Conservation (phyloP, 441 rosid genomes). For the Lepidium campestre region DNA sequence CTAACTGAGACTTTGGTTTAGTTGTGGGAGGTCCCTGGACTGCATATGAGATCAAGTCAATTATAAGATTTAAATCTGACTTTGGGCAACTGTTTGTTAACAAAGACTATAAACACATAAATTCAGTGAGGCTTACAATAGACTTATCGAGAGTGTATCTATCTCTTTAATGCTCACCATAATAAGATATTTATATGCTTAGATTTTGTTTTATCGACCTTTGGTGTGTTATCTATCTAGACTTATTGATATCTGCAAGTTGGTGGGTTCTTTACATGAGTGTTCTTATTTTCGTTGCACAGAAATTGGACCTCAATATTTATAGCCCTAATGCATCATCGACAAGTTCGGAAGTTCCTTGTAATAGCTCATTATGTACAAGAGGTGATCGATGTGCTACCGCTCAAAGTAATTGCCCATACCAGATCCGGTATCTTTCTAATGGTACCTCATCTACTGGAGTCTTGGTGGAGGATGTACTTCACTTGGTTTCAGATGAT, state of each 20-base stretch:
- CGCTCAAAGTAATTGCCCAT: slow-evolving; percentile 57
- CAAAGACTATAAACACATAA: not conserved
- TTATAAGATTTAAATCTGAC: not conserved
- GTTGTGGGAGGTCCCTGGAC: not conserved
- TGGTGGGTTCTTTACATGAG: not conserved
- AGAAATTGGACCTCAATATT: slow-evolving; percentile 53
- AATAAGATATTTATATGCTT: not conserved
- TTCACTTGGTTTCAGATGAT: slow-evolving; percentile 56
- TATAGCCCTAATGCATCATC: slow-evolving; percentile 71
- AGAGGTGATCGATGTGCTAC: slow-evolving; percentile 43
- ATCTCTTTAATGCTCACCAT: not conserved
- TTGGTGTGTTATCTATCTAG: not conserved
- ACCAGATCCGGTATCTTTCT: slow-evolving; percentile 66
- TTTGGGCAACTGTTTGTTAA: slow-evolving; percentile 3
- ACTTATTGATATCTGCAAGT: not conserved
- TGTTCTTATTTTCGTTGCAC: slow-evolving; percentile 14
- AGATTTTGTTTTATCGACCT: not conserved
- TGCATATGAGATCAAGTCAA: not conserved
- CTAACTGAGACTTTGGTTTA: not conserved
- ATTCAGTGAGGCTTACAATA: not conserved
- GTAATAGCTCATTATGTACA: slow-evolving; percentile 57
- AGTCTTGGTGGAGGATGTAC: slow-evolving; percentile 60
- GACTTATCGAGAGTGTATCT: not conserved
- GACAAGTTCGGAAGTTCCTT: slow-evolving; percentile 57
- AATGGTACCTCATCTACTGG: slow-evolving; percentile 73